Evolutionary conservation across 2,329 filamentous ascomycete species (phyloP).

Genomic region (Kalaharituber pfeilii): DNA sequence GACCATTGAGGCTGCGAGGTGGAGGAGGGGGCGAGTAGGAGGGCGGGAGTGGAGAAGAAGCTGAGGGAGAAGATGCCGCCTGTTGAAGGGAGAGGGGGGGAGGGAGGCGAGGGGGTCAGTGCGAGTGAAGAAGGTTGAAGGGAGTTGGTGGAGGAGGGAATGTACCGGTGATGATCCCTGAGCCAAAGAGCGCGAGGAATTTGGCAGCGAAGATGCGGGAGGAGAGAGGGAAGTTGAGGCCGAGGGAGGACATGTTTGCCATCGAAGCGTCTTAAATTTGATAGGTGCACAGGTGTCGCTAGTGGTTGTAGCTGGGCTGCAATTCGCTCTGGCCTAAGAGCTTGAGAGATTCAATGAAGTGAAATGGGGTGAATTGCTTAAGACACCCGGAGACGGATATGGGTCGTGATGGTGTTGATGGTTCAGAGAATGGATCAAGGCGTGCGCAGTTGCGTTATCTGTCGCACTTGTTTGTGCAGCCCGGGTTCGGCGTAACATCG

Average conservation of each 20-base stretch:
- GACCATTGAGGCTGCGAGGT: conserved; percentile 5
- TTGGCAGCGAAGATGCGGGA: neutral
- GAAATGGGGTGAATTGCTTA: too few relatives aligned
- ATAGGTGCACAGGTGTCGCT: too few relatives aligned
- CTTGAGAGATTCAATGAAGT: too few relatives aligned
- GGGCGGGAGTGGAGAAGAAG: conserved; percentile 2
- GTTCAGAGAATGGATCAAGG: too few relatives aligned
- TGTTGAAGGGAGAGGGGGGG: neutral
- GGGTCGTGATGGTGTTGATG: too few relatives aligned
- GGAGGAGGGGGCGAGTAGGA: neutral
- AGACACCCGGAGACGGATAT: too few relatives aligned
- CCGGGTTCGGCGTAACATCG: too few relatives aligned
- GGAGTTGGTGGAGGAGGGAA: neutral
- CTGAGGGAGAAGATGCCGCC: conserved; percentile 6
- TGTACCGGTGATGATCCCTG: conserved; percentile 5
- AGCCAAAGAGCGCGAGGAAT: conserved; percentile 2
- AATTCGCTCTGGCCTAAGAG: too few relatives aligned
- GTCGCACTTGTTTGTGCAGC: too few relatives aligned
- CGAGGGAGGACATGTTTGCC: neutral
- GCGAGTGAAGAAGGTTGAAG: neutral
- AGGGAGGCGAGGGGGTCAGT: neutral
- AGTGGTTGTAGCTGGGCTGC: too few relatives aligned
- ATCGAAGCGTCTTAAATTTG: neutral
- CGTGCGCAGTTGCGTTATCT: too few relatives aligned
- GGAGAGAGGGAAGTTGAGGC: neutral